Evolutionary conservation across 78 protist species (phyloP).

Genomic region (Chrysochromulina parva): DNA sequence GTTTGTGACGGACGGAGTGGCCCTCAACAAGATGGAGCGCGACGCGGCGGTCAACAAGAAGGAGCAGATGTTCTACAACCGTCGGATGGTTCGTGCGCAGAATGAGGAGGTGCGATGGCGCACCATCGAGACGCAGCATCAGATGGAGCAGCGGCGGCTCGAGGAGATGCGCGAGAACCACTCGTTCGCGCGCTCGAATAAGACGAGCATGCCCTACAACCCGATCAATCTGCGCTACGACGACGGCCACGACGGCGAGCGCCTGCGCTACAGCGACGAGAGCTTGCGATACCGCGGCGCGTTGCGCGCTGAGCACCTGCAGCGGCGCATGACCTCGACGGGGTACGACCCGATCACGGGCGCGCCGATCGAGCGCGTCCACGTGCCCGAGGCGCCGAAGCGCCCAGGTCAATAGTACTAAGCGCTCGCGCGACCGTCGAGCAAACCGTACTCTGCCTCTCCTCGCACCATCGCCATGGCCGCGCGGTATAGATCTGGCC

Average conservation of each 20-base stretch:
- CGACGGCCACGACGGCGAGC: neutral
- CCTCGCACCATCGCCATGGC: no score
- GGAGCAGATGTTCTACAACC: neutral
- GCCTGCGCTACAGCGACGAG: neutral
- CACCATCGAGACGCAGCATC: neutral
- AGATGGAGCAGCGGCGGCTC: neutral
- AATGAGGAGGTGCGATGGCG: neutral
- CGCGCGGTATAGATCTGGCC: no score
- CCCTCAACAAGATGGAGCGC: neutral
- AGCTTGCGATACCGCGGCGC: neutral
- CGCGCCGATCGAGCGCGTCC: neutral
- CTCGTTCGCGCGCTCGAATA: neutral
- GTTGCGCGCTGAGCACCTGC: neutral
- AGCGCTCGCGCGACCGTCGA: neutral
- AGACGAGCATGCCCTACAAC: neutral
- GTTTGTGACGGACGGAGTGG: neutral
- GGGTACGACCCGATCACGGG: constrained; percentile 6
- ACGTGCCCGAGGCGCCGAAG: neutral
- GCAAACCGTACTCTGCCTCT: no score
- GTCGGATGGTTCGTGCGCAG: neutral
- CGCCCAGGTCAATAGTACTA: neutral
- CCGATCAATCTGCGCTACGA: neutral
- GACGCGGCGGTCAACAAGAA: neutral
- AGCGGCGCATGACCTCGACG: neutral
- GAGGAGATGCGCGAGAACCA: neutral